These are phyloP conservation scores for Pythium chondricola DNA, from an alignment of 352 stramenopile species.

Conservation along the genomic window DNA sequence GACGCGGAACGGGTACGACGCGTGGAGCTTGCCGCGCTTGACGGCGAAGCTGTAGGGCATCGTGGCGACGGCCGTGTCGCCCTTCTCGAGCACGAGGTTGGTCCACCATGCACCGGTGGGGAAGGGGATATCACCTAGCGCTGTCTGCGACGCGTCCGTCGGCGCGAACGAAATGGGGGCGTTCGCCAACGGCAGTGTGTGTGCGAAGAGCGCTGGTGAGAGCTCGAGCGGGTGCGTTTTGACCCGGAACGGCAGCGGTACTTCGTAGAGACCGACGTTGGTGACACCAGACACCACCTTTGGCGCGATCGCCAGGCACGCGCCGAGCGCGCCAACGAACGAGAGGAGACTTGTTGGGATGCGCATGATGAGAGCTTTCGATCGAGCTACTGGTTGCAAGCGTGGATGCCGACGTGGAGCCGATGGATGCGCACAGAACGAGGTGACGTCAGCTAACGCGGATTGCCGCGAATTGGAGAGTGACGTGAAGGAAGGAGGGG, in stretches of 20 bases:
- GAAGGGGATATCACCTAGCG: conserved; percentile 48
- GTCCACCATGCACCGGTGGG: conserved; percentile 79
- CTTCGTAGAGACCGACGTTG: conserved; percentile 10
- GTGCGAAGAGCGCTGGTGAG: conserved; percentile 39
- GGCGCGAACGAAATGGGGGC: conserved; percentile 11
- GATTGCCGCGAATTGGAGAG: neutral
- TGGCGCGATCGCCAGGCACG: conserved; percentile 1
- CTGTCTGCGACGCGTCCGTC: conserved; percentile 19
- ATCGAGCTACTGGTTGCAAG: neutral
- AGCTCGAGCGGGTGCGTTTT: conserved; percentile 46
- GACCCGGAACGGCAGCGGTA: conserved; percentile 44
- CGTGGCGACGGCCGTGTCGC: conserved; percentile 46
- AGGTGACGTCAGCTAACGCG: neutral
- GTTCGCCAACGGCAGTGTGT: conserved; percentile 25
- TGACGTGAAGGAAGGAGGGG: neutral
- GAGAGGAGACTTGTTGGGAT: conserved; percentile 1
- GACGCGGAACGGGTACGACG: conserved; percentile 78
- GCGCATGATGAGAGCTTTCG: conserved; percentile 2
- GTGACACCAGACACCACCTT: conserved; percentile 5
- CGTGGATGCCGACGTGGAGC: neutral
- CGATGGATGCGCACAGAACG: neutral
- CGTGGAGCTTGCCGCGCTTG: conserved; percentile 48
- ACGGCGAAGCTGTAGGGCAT: conserved; percentile 68
- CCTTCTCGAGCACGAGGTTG: conserved; percentile 67
- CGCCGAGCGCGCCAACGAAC: conserved; percentile 10